Conservation (phyloP, 768 basidiomycete species). For the Lentinus tigrinus region DNA sequence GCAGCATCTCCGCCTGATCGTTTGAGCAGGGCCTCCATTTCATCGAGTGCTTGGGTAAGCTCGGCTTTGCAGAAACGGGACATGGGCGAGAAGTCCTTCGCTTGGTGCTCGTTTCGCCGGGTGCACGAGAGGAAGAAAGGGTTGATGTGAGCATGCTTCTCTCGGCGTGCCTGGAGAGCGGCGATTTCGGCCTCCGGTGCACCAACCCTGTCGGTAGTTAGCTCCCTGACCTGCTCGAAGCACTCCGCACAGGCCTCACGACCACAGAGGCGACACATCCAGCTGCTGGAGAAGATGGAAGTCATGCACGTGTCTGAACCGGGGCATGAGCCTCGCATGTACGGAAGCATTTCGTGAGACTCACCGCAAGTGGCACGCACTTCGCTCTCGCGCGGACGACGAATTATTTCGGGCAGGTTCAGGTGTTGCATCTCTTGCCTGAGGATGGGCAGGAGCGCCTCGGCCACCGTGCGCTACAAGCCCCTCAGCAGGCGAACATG, state of each 20-base stretch:
- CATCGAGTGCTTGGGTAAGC: constrained; percentile 59
- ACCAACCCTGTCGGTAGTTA: constrained; percentile 53
- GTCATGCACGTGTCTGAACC: constrained; percentile 88
- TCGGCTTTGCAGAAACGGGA: constrained; percentile 70
- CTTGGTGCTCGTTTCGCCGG: constrained; percentile 66
- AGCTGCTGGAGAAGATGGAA: constrained; percentile 85
- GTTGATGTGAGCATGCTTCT: constrained; percentile 62
- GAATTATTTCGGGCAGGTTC: constrained; percentile 54
- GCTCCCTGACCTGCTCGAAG: constrained; percentile 62
- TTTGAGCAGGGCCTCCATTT: constrained; percentile 61
- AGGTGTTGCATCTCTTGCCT: constrained; percentile 65
- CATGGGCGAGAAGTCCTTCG: constrained; percentile 73
- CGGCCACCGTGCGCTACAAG: constrained; percentile 61
- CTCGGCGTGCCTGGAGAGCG: constrained; percentile 49
- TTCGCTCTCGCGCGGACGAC: constrained; percentile 74
- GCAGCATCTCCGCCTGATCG: constrained; percentile 20
- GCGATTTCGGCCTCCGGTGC: constrained; percentile 48
- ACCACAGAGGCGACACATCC: constrained; percentile 90
- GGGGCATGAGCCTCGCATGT: neutral
- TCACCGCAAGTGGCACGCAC: constrained; percentile 84
- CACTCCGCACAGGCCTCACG: constrained; percentile 89
- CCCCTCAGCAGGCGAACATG: neutral
- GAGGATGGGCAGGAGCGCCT: constrained; percentile 65
- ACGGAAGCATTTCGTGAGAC: constrained; percentile 24
- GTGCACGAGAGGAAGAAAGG: constrained; percentile 77